Percentiles rank a stretch among this genome's conserved stretches.
Conservation (phyloP, 345 rosid species). For the Murraya koenigii region DNA sequence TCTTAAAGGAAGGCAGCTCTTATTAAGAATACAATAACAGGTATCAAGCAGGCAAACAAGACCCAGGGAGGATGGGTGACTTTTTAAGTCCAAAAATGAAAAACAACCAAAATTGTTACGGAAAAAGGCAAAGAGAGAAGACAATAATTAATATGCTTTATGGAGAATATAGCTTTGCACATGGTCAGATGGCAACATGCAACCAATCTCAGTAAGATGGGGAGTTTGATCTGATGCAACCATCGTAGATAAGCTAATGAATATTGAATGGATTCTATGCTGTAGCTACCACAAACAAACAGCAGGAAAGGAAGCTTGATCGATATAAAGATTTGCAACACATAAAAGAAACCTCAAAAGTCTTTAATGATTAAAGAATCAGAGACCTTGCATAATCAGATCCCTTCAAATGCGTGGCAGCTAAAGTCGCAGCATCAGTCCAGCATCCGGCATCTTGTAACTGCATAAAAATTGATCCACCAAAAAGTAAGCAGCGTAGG, state of each 20-base stretch:
- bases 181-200: not conserved
- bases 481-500: not conserved
- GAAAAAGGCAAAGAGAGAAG: not conserved
- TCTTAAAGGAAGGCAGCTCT: not conserved
- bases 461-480: conserved; percentile 35
- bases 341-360: not conserved
- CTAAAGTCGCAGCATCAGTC: conserved; percentile 99
- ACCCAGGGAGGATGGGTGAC: not conserved
- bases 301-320: not conserved
- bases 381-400: conserved; percentile 89
- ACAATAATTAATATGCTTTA: not conserved
- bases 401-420: conserved; percentile 92
- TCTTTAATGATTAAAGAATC: not conserved
- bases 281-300: conserved; percentile 1
- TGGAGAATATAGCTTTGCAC: not conserved
- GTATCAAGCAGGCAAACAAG: not conserved
- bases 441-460: conserved; percentile 98
- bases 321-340: conserved; percentile 1
- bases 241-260: not conserved
- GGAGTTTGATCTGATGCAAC: not conserved
- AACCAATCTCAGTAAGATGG: not conserved
- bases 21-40: not conserved
- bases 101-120: not conserved
- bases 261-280: not conserved
- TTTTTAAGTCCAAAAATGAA: not conserved